Evolutionary conservation across 2,329 filamentous ascomycete species (phyloP).

Genomic region (Fusarium pilosicola): DNA sequence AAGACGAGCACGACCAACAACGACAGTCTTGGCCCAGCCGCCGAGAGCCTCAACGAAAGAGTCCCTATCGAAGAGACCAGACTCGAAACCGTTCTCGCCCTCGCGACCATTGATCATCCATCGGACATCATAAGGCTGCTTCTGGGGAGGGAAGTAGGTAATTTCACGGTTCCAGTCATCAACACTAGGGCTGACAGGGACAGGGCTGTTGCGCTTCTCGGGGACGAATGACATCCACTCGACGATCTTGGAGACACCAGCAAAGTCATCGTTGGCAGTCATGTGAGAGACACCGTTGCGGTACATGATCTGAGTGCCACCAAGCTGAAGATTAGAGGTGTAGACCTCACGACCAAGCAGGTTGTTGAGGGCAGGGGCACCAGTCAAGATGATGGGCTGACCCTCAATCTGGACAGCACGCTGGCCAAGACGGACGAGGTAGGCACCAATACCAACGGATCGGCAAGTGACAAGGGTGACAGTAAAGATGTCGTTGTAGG

Average conservation of each 20-base stretch:
- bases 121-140: conserved; percentile 90
- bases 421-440: conserved; percentile 97
- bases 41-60: conserved; percentile 97
- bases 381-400: conserved; percentile 97
- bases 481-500: conserved; percentile 99
- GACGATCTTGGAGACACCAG: conserved; percentile 96
- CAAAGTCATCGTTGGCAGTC: conserved; percentile 97
- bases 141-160: conserved; percentile 81
- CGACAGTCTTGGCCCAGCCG: conserved; percentile 96
- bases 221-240: conserved; percentile 98
- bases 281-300: conserved; percentile 99
- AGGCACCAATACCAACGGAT: conserved; percentile 98
- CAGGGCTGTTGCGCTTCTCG: conserved; percentile 90
- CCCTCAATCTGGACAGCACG: conserved; percentile 99
- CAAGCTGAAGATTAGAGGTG: conserved; percentile 97
- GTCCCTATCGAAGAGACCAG: conserved; percentile 94
- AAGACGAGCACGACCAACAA: conserved; percentile 94
- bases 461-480: conserved; percentile 97
- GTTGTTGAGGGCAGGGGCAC: conserved; percentile 98
- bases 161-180: conserved; percentile 96
- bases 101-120: conserved; percentile 92
- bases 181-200: conserved; percentile 87
- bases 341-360: conserved; percentile 97
- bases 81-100: conserved; percentile 79
- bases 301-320: conserved; percentile 99